phyloP scores from a whole-genome alignment of 1,139 yeast genomes.

The Yamadazyma jaroonii region DNA sequence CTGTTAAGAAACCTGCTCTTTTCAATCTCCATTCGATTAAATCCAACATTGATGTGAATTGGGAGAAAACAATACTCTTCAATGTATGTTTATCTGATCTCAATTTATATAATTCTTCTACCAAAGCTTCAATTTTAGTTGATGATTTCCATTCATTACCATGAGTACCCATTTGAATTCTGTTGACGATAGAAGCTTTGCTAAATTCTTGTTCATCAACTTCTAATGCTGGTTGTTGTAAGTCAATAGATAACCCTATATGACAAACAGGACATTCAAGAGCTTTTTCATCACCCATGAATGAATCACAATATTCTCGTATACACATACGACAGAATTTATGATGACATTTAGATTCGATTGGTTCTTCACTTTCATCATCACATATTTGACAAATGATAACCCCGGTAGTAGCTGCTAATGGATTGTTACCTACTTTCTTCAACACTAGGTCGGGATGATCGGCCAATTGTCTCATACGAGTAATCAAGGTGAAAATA shows the following conservation, averaged over 20 bases:
- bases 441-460: slow-evolving; percentile 94
- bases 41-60: slow-evolving; percentile 94
- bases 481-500: slow-evolving; percentile 88
- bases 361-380: slow-evolving; percentile 97
- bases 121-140: slow-evolving; percentile 93
- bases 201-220: slow-evolving; percentile 62
- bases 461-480: slow-evolving; percentile 97
- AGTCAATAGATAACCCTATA: slow-evolving; percentile 83
- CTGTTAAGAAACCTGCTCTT: slow-evolving; percentile 92
- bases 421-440: slow-evolving; percentile 44
- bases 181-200: slow-evolving; percentile 83
- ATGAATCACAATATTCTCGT: slow-evolving; percentile 84
- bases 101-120: slow-evolving; percentile 84
- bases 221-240: slow-evolving; percentile 83
- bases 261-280: slow-evolving; percentile 95
- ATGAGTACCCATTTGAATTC: slow-evolving; percentile 70
- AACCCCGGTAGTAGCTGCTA: slow-evolving; percentile 49
- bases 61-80: slow-evolving; percentile 94
- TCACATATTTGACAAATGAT: slow-evolving; percentile 91
- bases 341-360: slow-evolving; percentile 91
- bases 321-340: slow-evolving; percentile 90
- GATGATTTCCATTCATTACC: slow-evolving; percentile 89
- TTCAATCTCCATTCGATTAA: slow-evolving; percentile 92
- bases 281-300: slow-evolving; percentile 55
- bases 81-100: slow-evolving; percentile 86